Percentiles rank a stretch among this genome's conserved stretches.
Conservation (phyloP, 306 rosid species). For the Abrus precatorius region DNA sequence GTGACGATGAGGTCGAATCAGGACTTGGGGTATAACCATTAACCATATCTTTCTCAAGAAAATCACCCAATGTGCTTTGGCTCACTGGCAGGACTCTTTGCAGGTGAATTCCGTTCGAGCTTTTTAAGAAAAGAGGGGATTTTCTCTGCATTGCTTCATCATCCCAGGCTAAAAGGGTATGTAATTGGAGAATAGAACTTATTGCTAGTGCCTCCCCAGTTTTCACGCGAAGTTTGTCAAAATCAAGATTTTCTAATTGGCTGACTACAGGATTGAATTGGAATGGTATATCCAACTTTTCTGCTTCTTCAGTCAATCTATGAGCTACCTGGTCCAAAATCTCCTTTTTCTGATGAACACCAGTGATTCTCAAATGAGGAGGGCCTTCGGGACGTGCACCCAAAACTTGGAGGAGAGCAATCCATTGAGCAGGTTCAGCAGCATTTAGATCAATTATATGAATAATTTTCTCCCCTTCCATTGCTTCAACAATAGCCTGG, state of each 20-base stretch:
- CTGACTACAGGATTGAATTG: constrained; percentile 63
- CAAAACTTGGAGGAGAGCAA: constrained; percentile 79
- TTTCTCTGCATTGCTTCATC: constrained; percentile 38
- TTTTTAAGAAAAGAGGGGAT: constrained; percentile 32
- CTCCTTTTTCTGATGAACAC: constrained; percentile 78
- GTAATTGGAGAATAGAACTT: constrained; percentile 46
- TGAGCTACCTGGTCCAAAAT: constrained; percentile 81
- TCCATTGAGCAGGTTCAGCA: constrained; percentile 83
- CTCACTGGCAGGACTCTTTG: constrained; percentile 18
- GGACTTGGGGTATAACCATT: constrained; percentile 26
- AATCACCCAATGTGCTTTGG: constrained; percentile 41
- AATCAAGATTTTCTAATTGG: constrained; percentile 44
- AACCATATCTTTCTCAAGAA: constrained; percentile 36
- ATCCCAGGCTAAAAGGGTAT: constrained; percentile 43
- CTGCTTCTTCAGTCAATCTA: constrained; percentile 73
- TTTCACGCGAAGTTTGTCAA: constrained; percentile 48
- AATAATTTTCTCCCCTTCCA: constrained; percentile 91
- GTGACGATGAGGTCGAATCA: constrained; percentile 37
- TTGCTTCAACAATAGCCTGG: constrained; percentile 86
- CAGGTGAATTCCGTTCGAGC: constrained; percentile 32
- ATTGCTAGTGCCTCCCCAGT: constrained; percentile 51
- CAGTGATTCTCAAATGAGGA: constrained; percentile 90
- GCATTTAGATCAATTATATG: constrained; percentile 90
- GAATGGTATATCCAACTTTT: constrained; percentile 83
- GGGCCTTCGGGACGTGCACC: constrained; percentile 88